A percentile compares a stretch with the other conserved stretches of the same genome.
Conservation (phyloP, 805 yeast species). For the Candida odintsovae region DNA sequence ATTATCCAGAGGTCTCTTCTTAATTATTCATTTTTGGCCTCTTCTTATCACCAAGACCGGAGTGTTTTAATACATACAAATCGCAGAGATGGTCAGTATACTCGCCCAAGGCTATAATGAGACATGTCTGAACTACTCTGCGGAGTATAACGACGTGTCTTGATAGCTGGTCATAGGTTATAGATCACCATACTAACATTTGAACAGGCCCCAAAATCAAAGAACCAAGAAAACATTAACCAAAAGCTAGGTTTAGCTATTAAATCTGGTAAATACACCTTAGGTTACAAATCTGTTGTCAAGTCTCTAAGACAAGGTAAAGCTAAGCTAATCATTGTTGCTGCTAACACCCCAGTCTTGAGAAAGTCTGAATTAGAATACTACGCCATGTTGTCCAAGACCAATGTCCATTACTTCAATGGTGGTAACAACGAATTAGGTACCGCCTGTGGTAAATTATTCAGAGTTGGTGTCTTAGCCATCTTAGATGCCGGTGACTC, state of each 20-base stretch:
- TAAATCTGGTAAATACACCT: constrained; percentile 99
- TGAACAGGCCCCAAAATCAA: constrained; percentile 87
- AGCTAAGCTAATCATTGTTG: constrained; percentile 96
- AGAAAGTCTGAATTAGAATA: constrained; percentile 99
- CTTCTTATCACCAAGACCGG: constrained; percentile 63
- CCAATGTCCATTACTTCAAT: constrained; percentile 95
- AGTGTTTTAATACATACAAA: constrained; percentile 55
- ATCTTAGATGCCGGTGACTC: constrained; percentile 99
- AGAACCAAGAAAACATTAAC: constrained; percentile 90
- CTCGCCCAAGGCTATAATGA: not conserved
- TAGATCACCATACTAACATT: constrained; percentile 32
- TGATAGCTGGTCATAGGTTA: not conserved
- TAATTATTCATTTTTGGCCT: constrained; percentile 1
- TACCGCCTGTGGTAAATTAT: constrained; percentile 99
- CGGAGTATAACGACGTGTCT: not conserved
- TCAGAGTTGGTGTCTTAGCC: constrained; percentile 98
- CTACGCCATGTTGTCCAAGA: constrained; percentile 99
- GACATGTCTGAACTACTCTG: not conserved
- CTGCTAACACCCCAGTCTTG: constrained; percentile 99
- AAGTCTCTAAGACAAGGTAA: constrained; percentile 98
- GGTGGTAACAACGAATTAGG: constrained; percentile 99
- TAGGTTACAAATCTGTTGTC: constrained; percentile 98
- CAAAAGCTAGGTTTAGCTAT: constrained; percentile 96
- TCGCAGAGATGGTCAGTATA: constrained; percentile 98
- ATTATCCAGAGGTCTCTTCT: not conserved